Evolutionary conservation across 768 basidiomycete genomes (phyloP), one percentile per base, ranked within the genome.

Genomic region (Tylopilus intermedius): DNA sequence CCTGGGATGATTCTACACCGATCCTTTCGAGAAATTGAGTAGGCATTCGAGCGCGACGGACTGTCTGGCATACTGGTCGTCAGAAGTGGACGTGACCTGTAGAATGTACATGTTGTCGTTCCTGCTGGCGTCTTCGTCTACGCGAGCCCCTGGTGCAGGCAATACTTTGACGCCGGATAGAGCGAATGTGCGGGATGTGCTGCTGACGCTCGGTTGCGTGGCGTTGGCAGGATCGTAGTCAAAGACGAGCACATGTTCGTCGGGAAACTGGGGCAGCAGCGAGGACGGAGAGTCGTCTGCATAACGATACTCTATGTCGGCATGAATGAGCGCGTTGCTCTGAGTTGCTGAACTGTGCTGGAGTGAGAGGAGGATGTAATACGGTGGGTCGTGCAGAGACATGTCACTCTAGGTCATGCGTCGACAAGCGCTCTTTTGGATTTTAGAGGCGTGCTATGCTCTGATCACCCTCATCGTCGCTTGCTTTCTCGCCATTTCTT

Each of bases 271-370:
- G 5, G 86, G 83, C 38, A 89, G 69, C 11, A 91, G 69, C 10
- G 79, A 68, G n/a, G 81, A 67, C 3, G 88, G 83, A 0, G 84
- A 76, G 62, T 93, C 90, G 60, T 93, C 88, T 18, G 81, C 78
- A 62, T 88, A 92, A 60, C 88, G 86, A 65, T 91, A 91, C 59
- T 91, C 85, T 15, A 93, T 83, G 40, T 74, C 71, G 5, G 88
- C 86, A 62, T 92, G 90, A 10, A 77, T 70, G 44, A 74, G 61
- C 30, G 54, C 57, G 2, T 56, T 71, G 27, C 73, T 75, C 10
- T 72, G 70, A 2, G 75, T 64, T 21, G 75, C 47, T 46, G 66
- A 63, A 29, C 72, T 70, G 45, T 64, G 54, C 21, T 68, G 67
- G 22, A 77, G 65, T 10, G 76, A 72, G 49, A 85, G 72, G 50